Evolutionary conservation across 2,329 filamentous ascomycete species (phyloP).

Genomic region (Epichloe amarillans): DNA sequence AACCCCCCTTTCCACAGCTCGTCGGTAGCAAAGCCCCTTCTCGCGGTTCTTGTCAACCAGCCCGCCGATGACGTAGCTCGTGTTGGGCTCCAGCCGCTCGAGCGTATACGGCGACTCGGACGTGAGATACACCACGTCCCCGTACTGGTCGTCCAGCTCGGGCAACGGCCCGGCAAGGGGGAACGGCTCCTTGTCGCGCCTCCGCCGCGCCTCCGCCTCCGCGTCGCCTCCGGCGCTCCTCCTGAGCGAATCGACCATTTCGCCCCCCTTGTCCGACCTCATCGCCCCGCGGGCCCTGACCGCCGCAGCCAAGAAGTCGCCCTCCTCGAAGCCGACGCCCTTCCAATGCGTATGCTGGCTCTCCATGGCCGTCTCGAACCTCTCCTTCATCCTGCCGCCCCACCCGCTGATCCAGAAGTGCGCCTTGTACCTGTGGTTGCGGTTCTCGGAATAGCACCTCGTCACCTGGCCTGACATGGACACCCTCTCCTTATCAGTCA

Average conservation of each 20-base stretch:
- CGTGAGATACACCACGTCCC: conserved; percentile 67
- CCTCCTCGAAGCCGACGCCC: conserved; percentile 57
- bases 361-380: conserved; percentile 64
- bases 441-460: conserved; percentile 80
- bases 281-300: conserved; percentile 55
- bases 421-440: conserved; percentile 48
- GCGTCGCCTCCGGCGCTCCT: conserved; percentile 16
- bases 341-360: conserved; percentile 70
- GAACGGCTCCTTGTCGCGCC: conserved; percentile 20
- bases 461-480: conserved; percentile 77
- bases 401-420: conserved; percentile 72
- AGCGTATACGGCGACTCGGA: conserved; percentile 84
- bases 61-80: conserved; percentile 85
- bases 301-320: conserved; percentile 60
- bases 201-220: conserved; percentile 13
- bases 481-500: conserved; percentile 74
- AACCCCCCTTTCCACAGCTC: conserved; percentile 62
- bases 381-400: conserved; percentile 57
- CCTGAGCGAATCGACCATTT: conserved; percentile 45
- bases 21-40: conserved; percentile 84
- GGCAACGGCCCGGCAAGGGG: conserved; percentile 23
- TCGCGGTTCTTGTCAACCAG: conserved; percentile 93
- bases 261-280: conserved; percentile 36
- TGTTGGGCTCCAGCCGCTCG: conserved; percentile 70
- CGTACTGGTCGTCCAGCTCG: conserved; percentile 18